A percentile compares a stretch with the other conserved stretches of the same genome.
Conservation (phyloP, 1,284 basidiomycete genomes). For the Mycena citricolor region DNA sequence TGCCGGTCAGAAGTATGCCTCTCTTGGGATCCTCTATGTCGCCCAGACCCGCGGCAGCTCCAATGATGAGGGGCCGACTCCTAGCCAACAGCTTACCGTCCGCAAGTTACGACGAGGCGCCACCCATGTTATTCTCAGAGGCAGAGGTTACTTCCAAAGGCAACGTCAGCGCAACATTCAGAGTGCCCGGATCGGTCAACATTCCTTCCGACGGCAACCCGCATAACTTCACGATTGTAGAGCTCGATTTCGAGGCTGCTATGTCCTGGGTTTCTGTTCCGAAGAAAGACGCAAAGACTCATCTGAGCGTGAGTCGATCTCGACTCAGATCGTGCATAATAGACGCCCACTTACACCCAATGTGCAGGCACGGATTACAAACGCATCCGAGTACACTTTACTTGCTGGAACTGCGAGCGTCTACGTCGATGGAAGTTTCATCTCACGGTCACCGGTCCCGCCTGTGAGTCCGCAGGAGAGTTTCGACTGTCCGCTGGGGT, state of each 20-base stretch:
- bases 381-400: slow-evolving; percentile 38
- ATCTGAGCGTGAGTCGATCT: slow-evolving; percentile 23
- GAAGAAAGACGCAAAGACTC: slow-evolving; percentile 25
- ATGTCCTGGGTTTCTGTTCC: slow-evolving; percentile 34
- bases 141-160: slow-evolving; percentile 28
- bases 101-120: neutral
- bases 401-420: slow-evolving; percentile 33
- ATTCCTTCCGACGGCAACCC: slow-evolving; percentile 30
- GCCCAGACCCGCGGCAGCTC: neutral
- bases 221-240: slow-evolving; percentile 34
- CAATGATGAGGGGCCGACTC: too few species aligned
- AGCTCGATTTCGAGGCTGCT: slow-evolving; percentile 31
- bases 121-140: neutral
- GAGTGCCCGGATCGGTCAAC: slow-evolving; percentile 32
- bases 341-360: neutral
- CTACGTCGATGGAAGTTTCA: slow-evolving; percentile 38
- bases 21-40: neutral
- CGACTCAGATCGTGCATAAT: neutral
- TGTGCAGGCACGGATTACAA: slow-evolving; percentile 37
- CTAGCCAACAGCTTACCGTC: too few species aligned
- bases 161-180: slow-evolving; percentile 34
- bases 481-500: slow-evolving; percentile 38
- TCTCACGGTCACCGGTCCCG: slow-evolving; percentile 28
- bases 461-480: slow-evolving; percentile 31
- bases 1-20: too few species aligned